Conservation (phyloP, 768 basidiomycete species). For the Lentinula boryana region DNA sequence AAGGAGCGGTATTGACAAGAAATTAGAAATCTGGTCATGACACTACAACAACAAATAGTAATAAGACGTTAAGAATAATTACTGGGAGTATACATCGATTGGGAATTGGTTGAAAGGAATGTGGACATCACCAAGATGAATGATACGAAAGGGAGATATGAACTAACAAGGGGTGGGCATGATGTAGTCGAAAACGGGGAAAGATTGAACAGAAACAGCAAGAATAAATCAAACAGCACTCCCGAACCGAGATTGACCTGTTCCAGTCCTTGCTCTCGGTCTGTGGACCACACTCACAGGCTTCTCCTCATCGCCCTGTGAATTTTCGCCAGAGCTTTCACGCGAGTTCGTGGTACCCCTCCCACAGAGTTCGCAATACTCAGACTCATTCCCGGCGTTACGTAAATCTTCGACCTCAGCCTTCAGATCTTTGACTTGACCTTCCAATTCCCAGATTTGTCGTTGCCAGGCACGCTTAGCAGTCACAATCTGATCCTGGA, state of each 20-base stretch:
- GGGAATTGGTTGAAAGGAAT: background rate
- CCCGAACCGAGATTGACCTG: constrained; percentile 50
- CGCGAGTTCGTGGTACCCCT: background rate
- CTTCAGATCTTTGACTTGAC: constrained; percentile 66
- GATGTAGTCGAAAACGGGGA: too few species aligned
- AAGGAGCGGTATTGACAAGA: constrained; percentile 7
- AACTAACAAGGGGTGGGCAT: background rate
- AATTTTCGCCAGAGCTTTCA: background rate
- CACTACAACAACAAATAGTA: constrained; percentile 2
- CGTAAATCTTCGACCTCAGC: constrained; percentile 59
- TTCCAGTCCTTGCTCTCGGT: constrained; percentile 64
- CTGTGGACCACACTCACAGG: constrained; percentile 47
- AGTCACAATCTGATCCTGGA: constrained; percentile 57
- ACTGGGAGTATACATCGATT: background rate
- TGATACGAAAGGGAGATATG: background rate
- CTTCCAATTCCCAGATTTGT: constrained; percentile 71
- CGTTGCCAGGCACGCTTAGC: constrained; percentile 64
- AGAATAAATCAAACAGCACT: constrained; percentile 33
- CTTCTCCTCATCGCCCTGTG: constrained; percentile 15
- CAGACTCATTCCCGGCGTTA: constrained; percentile 20
- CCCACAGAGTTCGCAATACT: constrained; percentile 59
- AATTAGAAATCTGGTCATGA: constrained; percentile 4
- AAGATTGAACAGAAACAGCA: too few species aligned
- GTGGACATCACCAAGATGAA: background rate
- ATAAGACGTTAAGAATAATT: constrained; percentile 6